Evolutionary conservation across 139 green algal genomes (phyloP).

Genomic region (Coelastrella sp.): DNA sequence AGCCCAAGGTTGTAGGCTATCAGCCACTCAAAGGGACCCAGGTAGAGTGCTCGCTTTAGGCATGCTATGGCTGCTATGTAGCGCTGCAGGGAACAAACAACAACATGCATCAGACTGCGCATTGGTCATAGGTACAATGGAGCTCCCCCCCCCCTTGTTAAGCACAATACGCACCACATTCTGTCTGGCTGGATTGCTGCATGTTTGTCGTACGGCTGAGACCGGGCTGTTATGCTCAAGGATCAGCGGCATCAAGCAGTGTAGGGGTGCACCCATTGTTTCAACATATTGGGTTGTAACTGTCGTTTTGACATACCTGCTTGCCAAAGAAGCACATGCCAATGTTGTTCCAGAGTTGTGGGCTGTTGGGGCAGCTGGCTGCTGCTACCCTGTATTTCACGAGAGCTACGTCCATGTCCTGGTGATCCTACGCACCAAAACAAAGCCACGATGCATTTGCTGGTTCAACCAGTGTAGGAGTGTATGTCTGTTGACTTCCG

Average conservation of each 20-base stretch:
- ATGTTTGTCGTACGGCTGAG: too few species aligned
- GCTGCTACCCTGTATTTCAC: constrained; percentile 88
- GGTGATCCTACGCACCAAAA: constrained; percentile 72
- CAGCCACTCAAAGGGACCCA: constrained; percentile 91
- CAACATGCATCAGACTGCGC: too few species aligned
- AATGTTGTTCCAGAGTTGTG: constrained; percentile 93
- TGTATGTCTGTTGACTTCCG: too few species aligned
- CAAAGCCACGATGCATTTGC: background rate
- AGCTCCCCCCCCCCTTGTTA: too few species aligned
- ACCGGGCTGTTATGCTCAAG: too few species aligned
- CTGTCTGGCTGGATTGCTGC: too few species aligned
- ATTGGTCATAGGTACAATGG: too few species aligned
- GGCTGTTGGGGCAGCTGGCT: constrained; percentile 77
- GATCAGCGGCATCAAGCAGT: too few species aligned
- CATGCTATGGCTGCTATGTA: constrained; percentile 86
- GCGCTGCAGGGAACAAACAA: constrained; percentile 50
- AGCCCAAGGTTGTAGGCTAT: constrained; percentile 88
- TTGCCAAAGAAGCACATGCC: constrained; percentile 93
- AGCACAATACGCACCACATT: too few species aligned
- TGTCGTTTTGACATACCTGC: constrained; percentile 57
- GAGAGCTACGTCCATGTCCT: constrained; percentile 85
- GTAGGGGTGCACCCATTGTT: too few species aligned
- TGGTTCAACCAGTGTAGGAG: too few species aligned
- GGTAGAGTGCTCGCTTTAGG: constrained; percentile 82
- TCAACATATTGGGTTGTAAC: too few species aligned